A percentile compares a stretch with the other conserved stretches of the same genome.
phyloP scores from a whole-genome alignment of 2,329 filamentous ascomycete species.

The Fusarium chuoi region DNA sequence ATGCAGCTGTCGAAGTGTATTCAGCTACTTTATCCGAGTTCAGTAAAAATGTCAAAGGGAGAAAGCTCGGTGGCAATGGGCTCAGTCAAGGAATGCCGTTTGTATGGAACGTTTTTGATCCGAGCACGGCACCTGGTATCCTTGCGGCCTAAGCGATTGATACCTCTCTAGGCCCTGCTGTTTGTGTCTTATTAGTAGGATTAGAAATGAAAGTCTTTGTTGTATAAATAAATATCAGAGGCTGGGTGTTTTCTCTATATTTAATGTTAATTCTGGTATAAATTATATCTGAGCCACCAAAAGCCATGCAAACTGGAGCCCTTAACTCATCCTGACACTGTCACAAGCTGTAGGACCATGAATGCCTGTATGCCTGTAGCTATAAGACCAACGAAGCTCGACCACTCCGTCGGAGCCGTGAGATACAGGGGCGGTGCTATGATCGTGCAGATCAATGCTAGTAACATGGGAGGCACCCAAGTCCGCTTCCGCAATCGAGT shows the following conservation, averaged over 20 bases:
- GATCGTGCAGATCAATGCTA: neutral
- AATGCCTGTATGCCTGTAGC: fast-evolving
- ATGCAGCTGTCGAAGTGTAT: neutral
- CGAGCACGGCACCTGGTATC: neutral
- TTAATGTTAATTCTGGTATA: no score
- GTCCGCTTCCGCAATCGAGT: neutral
- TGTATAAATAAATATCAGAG: no score
- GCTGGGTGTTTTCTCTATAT: no score
- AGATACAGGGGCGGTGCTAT: neutral
- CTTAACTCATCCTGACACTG: neutral
- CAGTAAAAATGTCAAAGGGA: fast-evolving
- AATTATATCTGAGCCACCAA: no score
- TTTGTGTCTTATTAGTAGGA: no score
- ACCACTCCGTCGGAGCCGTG: neutral
- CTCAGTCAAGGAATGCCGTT: neutral
- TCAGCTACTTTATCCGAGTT: neutral
- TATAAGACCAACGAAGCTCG: neutral
- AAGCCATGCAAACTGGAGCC: fast-evolving
- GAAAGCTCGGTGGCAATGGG: neutral
- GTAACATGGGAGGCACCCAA: neutral
- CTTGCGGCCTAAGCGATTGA: neutral
- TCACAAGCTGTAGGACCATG: neutral
- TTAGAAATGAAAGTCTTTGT: no score
- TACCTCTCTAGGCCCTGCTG: no score
- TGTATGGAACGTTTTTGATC: neutral